Conservation (phyloP, 2,329 filamentous ascomycete genomes). For the Drechmeria coniospora region DNA sequence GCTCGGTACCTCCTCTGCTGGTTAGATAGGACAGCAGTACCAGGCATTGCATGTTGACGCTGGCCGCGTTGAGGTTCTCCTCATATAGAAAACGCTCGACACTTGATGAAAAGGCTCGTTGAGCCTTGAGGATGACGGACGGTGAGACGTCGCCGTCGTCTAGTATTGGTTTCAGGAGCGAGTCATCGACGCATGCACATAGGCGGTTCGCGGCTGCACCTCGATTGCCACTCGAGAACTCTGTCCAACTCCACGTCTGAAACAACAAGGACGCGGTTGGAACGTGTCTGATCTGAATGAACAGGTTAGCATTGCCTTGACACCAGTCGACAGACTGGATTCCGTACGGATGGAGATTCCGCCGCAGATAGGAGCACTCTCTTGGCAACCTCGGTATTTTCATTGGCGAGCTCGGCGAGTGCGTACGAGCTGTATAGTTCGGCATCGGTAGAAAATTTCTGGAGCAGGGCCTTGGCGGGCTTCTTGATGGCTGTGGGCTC, state of each 20-base stretch:
- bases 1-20: conserved; percentile 22
- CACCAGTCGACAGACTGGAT: not conserved
- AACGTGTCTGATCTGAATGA: conserved; percentile 6
- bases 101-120: conserved; percentile 34
- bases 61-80: conserved; percentile 30
- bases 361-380: conserved; percentile 55
- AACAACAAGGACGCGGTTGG: conserved; percentile 27
- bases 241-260: conserved; percentile 52
- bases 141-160: conserved; percentile 10
- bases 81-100: conserved; percentile 41
- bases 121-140: conserved; percentile 34
- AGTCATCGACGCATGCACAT: conserved; percentile 21
- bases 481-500: conserved; percentile 46
- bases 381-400: conserved; percentile 39
- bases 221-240: conserved; percentile 29
- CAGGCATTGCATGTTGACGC: conserved; percentile 43
- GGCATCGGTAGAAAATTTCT: conserved; percentile 45
- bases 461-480: conserved; percentile 58
- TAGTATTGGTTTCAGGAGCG: conserved; percentile 4
- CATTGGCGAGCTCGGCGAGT: conserved; percentile 48
- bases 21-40: conserved; percentile 54
- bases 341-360: conserved; percentile 15
- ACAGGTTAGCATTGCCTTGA: conserved; percentile 1
- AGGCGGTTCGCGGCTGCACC: conserved; percentile 21
- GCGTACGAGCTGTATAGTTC: conserved; percentile 69